phyloP scores from a whole-genome alignment of 2,329 filamentous ascomycete genomes.

The Beauveria rudraprayagi region DNA sequence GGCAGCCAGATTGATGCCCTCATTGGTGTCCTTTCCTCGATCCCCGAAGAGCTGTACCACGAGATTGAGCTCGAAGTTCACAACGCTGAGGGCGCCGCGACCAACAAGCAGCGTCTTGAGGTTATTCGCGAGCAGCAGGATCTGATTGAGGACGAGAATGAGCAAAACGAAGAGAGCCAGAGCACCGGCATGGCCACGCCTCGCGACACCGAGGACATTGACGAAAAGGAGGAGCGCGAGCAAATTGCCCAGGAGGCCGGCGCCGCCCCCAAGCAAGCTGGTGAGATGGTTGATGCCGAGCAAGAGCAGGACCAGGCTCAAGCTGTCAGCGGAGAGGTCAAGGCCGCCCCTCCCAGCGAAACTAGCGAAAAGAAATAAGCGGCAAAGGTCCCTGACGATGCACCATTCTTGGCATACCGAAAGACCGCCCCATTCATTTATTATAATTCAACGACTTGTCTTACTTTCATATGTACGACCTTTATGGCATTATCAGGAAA shows the following conservation, averaged over 20 bases:
- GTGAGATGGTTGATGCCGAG: constrained; percentile 49
- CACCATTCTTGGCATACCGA: background rate
- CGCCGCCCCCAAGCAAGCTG: constrained; percentile 39
- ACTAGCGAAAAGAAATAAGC: constrained; percentile 10
- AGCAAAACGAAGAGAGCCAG: constrained; percentile 78
- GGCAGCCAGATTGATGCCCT: constrained; percentile 87
- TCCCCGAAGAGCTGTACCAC: constrained; percentile 97
- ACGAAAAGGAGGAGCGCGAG: constrained; percentile 77
- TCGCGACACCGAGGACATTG: constrained; percentile 84
- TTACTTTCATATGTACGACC: constrained; percentile 14
- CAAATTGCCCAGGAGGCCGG: constrained; percentile 41
- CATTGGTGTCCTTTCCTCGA: constrained; percentile 83
- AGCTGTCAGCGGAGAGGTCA: background rate
- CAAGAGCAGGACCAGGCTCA: constrained; percentile 5
- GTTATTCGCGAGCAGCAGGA: constrained; percentile 98
- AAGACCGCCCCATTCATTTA: constrained; percentile 1
- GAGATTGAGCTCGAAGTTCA: constrained; percentile 98
- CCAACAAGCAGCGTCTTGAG: constrained; percentile 97
- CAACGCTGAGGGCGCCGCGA: constrained; percentile 91
- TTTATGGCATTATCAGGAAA: constrained; percentile 9
- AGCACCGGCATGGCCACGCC: constrained; percentile 65
- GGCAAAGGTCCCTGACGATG: background rate
- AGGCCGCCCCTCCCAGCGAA: constrained; percentile 2
- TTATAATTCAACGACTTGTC: constrained; percentile 13
- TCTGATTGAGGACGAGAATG: constrained; percentile 92